Percentiles rank a stretch among this genome's conserved stretches.
These are phyloP conservation scores for Pythium sp. DNA, from an alignment of 352 stramenopile genomes.

Conservation along the genomic window DNA sequence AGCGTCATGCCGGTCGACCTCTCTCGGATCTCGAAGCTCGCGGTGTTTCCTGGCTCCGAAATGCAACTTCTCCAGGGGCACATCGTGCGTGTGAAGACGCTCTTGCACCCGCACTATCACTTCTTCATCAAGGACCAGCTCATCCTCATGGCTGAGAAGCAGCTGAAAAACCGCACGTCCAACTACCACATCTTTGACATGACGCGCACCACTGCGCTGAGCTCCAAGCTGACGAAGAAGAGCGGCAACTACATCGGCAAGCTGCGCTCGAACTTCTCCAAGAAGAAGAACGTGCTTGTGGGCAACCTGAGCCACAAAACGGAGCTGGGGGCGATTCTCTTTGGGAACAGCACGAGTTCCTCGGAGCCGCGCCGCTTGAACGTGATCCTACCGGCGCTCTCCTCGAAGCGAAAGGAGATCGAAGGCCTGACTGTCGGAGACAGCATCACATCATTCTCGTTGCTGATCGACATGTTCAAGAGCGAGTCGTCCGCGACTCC, in stretches of 20 bases:
- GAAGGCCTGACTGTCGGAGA: conserved; percentile 48
- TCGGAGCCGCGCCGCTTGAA: conserved; percentile 48
- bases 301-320: conserved; percentile 65
- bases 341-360: conserved; percentile 43
- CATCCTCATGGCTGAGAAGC: conserved; percentile 63
- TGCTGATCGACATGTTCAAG: conserved; percentile 52
- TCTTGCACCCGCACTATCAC: conserved; percentile 60
- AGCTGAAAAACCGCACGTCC: conserved; percentile 70
- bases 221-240: conserved; percentile 77
- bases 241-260: conserved; percentile 90
- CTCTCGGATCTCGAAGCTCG: conserved; percentile 72
- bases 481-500: conserved; percentile 13
- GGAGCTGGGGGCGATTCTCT: conserved; percentile 71
- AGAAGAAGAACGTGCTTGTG: conserved; percentile 73
- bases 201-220: conserved; percentile 43
- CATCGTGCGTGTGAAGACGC: conserved; percentile 49
- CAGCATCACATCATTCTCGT: conserved; percentile 41
- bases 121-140: conserved; percentile 62
- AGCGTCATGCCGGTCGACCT: conserved; percentile 35
- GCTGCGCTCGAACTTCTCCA: conserved; percentile 71
- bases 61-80: conserved; percentile 45
- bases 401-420: conserved; percentile 43
- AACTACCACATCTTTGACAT: conserved; percentile 90
- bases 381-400: conserved; percentile 48
- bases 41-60: conserved; percentile 56